phyloP scores from a whole-genome alignment of 1,284 basidiomycete genomes.

The Uromyces viciae-fabae region DNA sequence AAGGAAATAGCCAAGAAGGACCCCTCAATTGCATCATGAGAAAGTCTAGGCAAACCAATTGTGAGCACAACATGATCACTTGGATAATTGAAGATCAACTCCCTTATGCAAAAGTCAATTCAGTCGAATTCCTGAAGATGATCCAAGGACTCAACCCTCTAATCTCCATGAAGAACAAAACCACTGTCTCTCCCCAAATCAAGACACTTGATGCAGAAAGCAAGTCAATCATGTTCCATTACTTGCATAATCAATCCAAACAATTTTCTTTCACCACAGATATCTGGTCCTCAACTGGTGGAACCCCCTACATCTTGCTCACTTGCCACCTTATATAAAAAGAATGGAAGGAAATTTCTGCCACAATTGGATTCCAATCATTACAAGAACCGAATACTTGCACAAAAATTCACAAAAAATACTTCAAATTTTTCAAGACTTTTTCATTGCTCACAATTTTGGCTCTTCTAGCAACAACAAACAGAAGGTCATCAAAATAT shows the following conservation, averaged over 20 bases:
- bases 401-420: background rate
- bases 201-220: background rate
- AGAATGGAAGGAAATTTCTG: background rate
- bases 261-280: constrained; percentile 4
- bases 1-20: no score
- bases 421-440: background rate
- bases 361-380: background rate
- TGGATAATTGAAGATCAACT: background rate
- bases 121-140: background rate
- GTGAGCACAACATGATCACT: background rate
- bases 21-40: background rate
- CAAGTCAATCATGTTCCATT: background rate
- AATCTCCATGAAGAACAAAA: background rate
- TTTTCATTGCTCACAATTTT: background rate
- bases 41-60: background rate
- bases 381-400: background rate
- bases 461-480: background rate
- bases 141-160: background rate
- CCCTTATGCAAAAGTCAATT: background rate
- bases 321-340: background rate
- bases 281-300: background rate
- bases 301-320: background rate
- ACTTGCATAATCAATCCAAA: background rate
- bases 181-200: background rate
- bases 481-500: background rate